Percentiles rank a stretch among this genome's conserved stretches.
Conservation (phyloP, 2,329 filamentous ascomycete genomes). For the Penicillium sp. region DNA sequence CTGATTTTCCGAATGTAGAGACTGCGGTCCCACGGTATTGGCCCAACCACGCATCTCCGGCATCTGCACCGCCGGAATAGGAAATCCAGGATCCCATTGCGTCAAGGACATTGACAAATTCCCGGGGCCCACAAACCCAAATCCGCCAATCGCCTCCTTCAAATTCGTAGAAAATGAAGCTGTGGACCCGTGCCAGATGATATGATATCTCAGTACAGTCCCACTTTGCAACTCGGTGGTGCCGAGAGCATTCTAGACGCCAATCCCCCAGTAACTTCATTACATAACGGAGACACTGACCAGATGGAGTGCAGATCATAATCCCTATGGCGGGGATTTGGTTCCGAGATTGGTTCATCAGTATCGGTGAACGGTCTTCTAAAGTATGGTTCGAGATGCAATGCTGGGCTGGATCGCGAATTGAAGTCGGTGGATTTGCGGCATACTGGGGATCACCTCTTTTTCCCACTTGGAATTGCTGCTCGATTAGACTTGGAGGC, state of each 20-base stretch:
- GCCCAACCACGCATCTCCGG: background rate
- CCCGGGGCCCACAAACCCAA: background rate
- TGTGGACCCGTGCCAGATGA: background rate
- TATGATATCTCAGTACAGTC: background rate
- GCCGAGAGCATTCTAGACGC: background rate
- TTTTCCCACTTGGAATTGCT: background rate
- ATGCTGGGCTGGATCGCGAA: no score
- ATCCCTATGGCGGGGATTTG: background rate
- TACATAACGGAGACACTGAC: background rate
- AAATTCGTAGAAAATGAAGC: conserved; percentile 2
- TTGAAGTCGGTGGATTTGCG: background rate
- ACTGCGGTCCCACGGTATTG: background rate
- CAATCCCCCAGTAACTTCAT: background rate
- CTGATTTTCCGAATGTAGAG: background rate
- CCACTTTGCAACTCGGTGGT: background rate
- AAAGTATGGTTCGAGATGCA: no score
- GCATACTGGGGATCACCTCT: background rate
- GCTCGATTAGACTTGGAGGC: background rate
- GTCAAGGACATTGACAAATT: conserved; percentile 15
- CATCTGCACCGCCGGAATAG: conserved; percentile 5
- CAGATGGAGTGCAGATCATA: background rate
- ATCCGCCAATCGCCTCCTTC: background rate
- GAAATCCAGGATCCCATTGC: conserved; percentile 5
- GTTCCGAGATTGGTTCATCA: background rate
- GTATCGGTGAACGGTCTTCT: no score